These are phyloP conservation scores for Podaxis sp. DNA, from an alignment of 768 basidiomycete genomes.

Conservation along the genomic window DNA sequence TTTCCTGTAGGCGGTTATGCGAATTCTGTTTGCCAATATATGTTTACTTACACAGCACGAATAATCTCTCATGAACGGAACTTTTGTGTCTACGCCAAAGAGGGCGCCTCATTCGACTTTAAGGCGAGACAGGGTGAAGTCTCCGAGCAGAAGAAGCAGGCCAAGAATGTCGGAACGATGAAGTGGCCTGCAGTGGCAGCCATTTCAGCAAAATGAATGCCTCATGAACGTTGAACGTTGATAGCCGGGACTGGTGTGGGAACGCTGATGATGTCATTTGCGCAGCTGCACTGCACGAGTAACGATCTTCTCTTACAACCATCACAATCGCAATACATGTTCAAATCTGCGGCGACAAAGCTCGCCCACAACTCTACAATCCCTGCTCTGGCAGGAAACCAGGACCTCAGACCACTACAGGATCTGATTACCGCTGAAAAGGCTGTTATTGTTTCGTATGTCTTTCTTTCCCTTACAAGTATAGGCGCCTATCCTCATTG, in stretches of 20 bases:
- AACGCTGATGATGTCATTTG: constrained; percentile 5
- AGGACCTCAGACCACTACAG: constrained; percentile 78
- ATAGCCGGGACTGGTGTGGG: not conserved
- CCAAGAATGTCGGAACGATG: too few relatives aligned
- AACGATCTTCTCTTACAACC: not conserved
- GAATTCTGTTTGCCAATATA: too few relatives aligned
- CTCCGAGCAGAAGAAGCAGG: too few relatives aligned
- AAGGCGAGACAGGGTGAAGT: too few relatives aligned
- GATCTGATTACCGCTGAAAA: constrained; percentile 92
- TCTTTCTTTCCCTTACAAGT: constrained; percentile 4
- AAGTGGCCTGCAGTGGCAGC: too few relatives aligned
- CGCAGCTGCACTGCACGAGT: not conserved
- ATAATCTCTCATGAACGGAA: too few relatives aligned
- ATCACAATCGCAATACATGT: constrained; percentile 43
- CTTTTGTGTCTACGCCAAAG: too few relatives aligned
- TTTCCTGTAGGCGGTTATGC: too few relatives aligned
- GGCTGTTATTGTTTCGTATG: constrained; percentile 67
- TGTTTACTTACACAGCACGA: too few relatives aligned
- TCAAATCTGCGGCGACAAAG: constrained; percentile 74
- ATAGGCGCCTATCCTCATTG: not conserved
- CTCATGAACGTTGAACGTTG: not conserved
- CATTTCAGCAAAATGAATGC: too few relatives aligned
- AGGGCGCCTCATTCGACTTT: too few relatives aligned
- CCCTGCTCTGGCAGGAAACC: constrained; percentile 65
- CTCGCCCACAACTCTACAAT: constrained; percentile 89